phyloP scores from a whole-genome alignment of 78 protist genomes.

The slime mould (Dictyostelium discoideum) region DNA sequence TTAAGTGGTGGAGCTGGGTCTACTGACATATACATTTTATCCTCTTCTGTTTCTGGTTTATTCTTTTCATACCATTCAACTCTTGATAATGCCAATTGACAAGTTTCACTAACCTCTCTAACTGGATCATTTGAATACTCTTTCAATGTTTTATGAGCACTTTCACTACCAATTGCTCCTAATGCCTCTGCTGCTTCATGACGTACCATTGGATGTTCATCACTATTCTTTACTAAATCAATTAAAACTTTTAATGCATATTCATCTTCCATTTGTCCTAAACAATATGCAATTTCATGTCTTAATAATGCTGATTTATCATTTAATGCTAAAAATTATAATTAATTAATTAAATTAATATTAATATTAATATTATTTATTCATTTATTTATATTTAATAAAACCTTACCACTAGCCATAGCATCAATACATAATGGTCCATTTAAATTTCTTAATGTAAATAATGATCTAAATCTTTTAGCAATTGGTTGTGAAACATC shows the following conservation, averaged over 20 bases:
- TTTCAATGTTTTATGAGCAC: slow-evolving; percentile 12
- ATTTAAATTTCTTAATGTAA: slow-evolving; percentile 68
- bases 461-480: slow-evolving; percentile 76
- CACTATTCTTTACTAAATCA: slow-evolving; percentile 17
- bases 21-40: slow-evolving; percentile 52
- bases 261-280: slow-evolving; percentile 87
- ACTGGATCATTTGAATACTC: slow-evolving; percentile 19
- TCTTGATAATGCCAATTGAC: slow-evolving; percentile 70
- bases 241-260: slow-evolving; percentile 40
- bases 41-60: slow-evolving; percentile 42
- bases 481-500: slow-evolving; percentile 70
- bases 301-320: slow-evolving; percentile 78
- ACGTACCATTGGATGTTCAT: slow-evolving; percentile 88
- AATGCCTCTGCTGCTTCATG: slow-evolving; percentile 93
- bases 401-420: slow-evolving; percentile 12
- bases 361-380: background rate
- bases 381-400: background rate
- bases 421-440: slow-evolving; percentile 51
- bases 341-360: background rate
- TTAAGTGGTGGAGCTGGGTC: slow-evolving; percentile 78
- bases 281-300: slow-evolving; percentile 92
- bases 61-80: slow-evolving; percentile 59
- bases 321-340: slow-evolving; percentile 9
- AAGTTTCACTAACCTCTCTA: slow-evolving; percentile 77
- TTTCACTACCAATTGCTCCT: slow-evolving; percentile 84